Conservation (phyloP, 768 basidiomycete genomes). For the Rhizopogon rudus region DNA sequence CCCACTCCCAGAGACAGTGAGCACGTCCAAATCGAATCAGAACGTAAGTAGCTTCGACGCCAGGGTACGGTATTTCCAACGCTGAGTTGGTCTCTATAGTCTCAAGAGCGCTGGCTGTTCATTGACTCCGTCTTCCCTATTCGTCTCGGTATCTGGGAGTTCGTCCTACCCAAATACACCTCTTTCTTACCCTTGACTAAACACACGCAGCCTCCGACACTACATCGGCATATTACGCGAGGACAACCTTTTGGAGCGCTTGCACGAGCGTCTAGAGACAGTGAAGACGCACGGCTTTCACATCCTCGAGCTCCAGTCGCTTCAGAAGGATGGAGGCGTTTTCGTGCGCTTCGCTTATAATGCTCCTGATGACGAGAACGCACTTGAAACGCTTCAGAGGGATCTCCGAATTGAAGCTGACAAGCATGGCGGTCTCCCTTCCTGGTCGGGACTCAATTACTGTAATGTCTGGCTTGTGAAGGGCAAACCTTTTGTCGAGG, state of each 20-base stretch:
- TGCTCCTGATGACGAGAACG: slow-evolving; percentile 30
- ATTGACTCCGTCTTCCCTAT: slow-evolving; percentile 79
- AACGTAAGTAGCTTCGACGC: not conserved
- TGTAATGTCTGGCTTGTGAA: slow-evolving; percentile 68
- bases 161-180: slow-evolving; percentile 21
- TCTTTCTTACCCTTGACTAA: slow-evolving; percentile 5
- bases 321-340: slow-evolving; percentile 80
- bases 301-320: slow-evolving; percentile 58
- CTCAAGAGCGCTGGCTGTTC: slow-evolving; percentile 59
- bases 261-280: slow-evolving; percentile 44
- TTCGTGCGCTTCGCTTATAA: slow-evolving; percentile 71
- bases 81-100: slow-evolving; percentile 3
- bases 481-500: slow-evolving; percentile 81
- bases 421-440: slow-evolving; percentile 53
- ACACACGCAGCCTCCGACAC: slow-evolving; percentile 51
- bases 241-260: slow-evolving; percentile 46
- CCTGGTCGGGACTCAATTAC: slow-evolving; percentile 51
- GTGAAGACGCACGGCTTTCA: slow-evolving; percentile 55
- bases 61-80: not conserved
- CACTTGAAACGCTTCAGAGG: slow-evolving; percentile 44
- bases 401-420: slow-evolving; percentile 39
- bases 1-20: slow-evolving; percentile 13
- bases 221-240: slow-evolving; percentile 58
- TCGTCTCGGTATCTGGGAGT: slow-evolving; percentile 71
- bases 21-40: not conserved